Percentiles rank a stretch among this genome's conserved stretches.
Evolutionary conservation across 1,284 basidiomycete genomes (phyloP).

Genomic region (Moesziomyces sp.): DNA sequence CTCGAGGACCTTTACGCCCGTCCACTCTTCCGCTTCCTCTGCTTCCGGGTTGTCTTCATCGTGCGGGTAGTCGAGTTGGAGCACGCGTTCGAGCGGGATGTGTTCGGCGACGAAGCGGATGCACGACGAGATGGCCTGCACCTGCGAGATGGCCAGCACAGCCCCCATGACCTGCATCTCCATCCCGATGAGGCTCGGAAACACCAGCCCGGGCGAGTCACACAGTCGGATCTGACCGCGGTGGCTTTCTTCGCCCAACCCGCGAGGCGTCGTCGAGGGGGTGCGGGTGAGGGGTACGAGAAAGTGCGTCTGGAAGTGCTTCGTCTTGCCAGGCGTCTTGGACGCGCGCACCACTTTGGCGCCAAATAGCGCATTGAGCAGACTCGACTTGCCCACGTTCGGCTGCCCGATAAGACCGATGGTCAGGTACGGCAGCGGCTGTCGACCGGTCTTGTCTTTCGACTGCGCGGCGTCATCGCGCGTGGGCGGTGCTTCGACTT

Average conservation of each 20-base stretch:
- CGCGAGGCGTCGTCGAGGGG: constrained; percentile 76
- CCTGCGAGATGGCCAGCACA: constrained; percentile 83
- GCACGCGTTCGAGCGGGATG: constrained; percentile 81
- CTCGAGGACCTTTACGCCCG: constrained; percentile 81
- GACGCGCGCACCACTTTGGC: constrained; percentile 83
- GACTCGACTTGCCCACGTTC: constrained; percentile 90
- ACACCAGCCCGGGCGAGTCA: constrained; percentile 71
- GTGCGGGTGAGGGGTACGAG: constrained; percentile 76
- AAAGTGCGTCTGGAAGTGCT: constrained; percentile 90
- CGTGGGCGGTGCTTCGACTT: background rate
- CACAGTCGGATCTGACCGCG: constrained; percentile 51
- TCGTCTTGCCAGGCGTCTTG: constrained; percentile 91
- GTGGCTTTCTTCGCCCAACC: constrained; percentile 46
- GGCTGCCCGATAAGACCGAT: constrained; percentile 74
- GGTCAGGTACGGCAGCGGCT: constrained; percentile 44
- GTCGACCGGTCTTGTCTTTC: constrained; percentile 12
- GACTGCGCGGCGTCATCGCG: background rate
- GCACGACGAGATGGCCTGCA: constrained; percentile 82
- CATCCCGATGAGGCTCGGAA: constrained; percentile 71
- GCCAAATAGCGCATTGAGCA: constrained; percentile 89
- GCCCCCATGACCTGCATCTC: constrained; percentile 76
- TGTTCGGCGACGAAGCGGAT: constrained; percentile 77
- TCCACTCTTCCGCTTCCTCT: constrained; percentile 72
- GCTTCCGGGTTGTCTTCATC: constrained; percentile 57
- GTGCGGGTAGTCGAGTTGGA: constrained; percentile 70